Percentiles rank a stretch among this genome's conserved stretches.
Conservation (phyloP, 495 filamentous ascomycete genomes). For the Articulospora tetracladia region DNA sequence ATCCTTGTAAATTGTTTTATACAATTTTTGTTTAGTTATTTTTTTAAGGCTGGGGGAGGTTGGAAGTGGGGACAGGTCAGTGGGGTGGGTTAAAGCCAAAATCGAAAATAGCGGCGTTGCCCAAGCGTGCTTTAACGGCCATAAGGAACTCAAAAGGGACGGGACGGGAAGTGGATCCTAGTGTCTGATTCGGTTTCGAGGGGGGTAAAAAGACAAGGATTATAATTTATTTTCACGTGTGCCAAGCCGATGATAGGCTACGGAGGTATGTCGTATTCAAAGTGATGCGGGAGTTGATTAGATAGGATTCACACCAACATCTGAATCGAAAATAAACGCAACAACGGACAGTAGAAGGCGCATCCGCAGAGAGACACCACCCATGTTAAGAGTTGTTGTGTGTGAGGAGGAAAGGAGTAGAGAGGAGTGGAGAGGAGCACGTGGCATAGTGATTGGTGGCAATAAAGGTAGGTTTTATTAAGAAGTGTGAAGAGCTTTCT, state of each 20-base stretch:
- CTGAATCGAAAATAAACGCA: not conserved
- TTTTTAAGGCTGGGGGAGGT: too few species aligned
- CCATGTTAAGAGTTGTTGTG: not conserved
- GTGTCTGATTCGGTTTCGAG: not conserved
- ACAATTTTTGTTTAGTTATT: not conserved
- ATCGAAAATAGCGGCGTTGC: not conserved
- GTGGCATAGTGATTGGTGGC: not conserved
- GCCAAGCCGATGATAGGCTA: not conserved
- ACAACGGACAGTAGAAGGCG: not conserved
- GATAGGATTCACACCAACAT: conserved; percentile 1
- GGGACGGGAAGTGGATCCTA: not conserved
- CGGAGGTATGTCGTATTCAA: not conserved
- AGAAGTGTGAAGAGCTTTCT: not conserved
- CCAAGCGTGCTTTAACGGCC: not conserved
- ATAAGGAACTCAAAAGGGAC: not conserved
- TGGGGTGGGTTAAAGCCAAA: too few species aligned
- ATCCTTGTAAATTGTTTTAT: not conserved
- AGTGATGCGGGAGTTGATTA: not conserved
- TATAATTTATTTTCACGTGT: not conserved
- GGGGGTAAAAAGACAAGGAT: not conserved
- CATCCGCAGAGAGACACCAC: not conserved
- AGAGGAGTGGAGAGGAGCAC: not conserved
- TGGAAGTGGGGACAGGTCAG: too few species aligned
- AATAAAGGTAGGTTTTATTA: not conserved
- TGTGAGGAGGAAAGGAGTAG: not conserved